A percentile compares a stretch with the other conserved stretches of the same genome.
phyloP scores from a whole-genome alignment of 306 rosid genomes.

The Fragaria iinumae region DNA sequence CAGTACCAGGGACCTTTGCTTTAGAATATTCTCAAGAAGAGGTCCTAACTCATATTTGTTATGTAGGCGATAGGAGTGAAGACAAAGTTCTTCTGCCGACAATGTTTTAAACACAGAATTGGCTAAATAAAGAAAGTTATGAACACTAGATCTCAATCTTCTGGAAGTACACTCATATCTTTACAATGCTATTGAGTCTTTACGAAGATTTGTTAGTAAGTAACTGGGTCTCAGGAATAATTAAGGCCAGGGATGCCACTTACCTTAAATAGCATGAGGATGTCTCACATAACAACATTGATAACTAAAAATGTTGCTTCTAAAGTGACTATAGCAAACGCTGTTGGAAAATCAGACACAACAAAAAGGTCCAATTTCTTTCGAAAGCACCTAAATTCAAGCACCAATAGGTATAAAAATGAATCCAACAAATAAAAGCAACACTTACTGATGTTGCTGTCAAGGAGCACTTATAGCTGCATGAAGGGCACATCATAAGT shows the following conservation, averaged over 20 bases:
- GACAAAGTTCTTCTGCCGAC: neutral
- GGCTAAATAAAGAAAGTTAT: neutral
- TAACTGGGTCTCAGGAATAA: slow-evolving; percentile 13
- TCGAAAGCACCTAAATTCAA: slow-evolving; percentile 32
- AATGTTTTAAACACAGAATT: neutral
- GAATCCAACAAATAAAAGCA: slow-evolving; percentile 17
- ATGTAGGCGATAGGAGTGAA: slow-evolving; percentile 9
- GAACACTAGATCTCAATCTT: neutral
- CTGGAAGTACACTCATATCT: slow-evolving; percentile 10
- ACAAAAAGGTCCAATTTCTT: slow-evolving; percentile 13
- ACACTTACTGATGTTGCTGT: slow-evolving; percentile 9
- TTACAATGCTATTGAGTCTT: neutral
- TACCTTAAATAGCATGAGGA: slow-evolving; percentile 17
- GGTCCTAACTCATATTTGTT: slow-evolving; percentile 12
- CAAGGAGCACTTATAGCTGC: slow-evolving; percentile 17
- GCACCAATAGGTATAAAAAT: neutral
- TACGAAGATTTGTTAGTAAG: neutral
- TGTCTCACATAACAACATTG: slow-evolving; percentile 18
- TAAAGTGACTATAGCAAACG: slow-evolving; percentile 14
- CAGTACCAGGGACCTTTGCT: slow-evolving; percentile 23
- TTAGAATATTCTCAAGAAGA: slow-evolving; percentile 22
- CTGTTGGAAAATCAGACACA: slow-evolving; percentile 24
- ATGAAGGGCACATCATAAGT: slow-evolving; percentile 6
- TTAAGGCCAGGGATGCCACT: slow-evolving; percentile 2
- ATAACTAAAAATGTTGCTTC: slow-evolving; percentile 26